phyloP scores from a whole-genome alignment of 163 green algal genomes.

The Volvox carteri region DNA sequence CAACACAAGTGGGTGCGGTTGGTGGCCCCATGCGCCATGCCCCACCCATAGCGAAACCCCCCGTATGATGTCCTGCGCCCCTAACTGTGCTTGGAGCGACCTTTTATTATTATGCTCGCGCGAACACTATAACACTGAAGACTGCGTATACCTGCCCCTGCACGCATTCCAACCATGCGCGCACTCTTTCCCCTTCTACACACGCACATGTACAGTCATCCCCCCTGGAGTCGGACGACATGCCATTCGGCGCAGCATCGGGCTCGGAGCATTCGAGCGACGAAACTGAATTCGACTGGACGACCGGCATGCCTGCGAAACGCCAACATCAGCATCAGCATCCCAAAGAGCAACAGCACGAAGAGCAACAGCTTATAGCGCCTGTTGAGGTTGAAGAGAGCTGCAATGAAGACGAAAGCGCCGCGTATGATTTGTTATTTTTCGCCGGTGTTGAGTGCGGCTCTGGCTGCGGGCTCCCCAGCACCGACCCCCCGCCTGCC shows the following conservation, averaged over 20 bases:
- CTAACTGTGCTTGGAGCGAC: too few species aligned
- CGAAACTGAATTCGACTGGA: slow-evolving; percentile 9
- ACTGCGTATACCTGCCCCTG: too few species aligned
- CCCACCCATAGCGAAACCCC: too few species aligned
- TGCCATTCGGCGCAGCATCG: background rate
- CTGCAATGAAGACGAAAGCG: slow-evolving; percentile 40
- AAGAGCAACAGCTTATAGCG: background rate
- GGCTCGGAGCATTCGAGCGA: slow-evolving; percentile 47
- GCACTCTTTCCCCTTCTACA: background rate
- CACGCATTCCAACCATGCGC: background rate
- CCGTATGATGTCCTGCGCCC: too few species aligned
- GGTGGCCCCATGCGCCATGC: too few species aligned
- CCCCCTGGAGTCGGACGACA: slow-evolving; percentile 1
- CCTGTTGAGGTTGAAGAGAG: background rate
- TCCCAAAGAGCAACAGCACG: too few species aligned
- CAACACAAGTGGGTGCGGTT: too few species aligned
- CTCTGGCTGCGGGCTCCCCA: background rate
- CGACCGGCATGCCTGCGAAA: background rate
- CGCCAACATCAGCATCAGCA: background rate
- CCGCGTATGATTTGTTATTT: slow-evolving; percentile 47
- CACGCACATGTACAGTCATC: background rate
- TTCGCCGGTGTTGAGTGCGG: slow-evolving; percentile 33
- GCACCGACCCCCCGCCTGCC: background rate
- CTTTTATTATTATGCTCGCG: too few species aligned
- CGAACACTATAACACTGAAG: too few species aligned